Evolutionary conservation across 352 stramenopile genomes (phyloP).

Genomic region (Elongisporangium anandrum): DNA sequence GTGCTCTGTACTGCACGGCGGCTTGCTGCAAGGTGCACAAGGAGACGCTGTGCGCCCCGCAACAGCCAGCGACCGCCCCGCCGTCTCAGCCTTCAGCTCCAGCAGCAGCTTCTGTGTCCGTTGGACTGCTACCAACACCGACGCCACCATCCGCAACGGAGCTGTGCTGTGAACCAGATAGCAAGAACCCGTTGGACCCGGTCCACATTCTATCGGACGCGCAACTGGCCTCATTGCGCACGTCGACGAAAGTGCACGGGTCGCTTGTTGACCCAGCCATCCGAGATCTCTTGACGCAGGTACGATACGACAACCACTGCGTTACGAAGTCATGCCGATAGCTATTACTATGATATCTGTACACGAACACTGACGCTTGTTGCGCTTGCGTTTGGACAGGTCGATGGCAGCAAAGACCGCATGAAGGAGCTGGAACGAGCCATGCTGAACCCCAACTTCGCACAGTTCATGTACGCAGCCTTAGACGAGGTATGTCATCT

Average conservation of each 20-base stretch:
- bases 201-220: conserved; percentile 39
- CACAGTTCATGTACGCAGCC: conserved; percentile 73
- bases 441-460: conserved; percentile 60
- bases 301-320: not conserved
- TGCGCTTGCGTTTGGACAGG: conserved; percentile 25
- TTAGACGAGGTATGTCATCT: conserved; percentile 53
- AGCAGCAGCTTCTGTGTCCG: conserved; percentile 1
- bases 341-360: not conserved
- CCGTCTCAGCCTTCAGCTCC: conserved; percentile 3
- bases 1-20: conserved; percentile 67
- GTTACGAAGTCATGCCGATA: not conserved
- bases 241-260: conserved; percentile 28
- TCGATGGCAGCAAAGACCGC: conserved; percentile 56
- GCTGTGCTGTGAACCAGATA: conserved; percentile 2
- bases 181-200: conserved; percentile 26
- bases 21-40: conserved; percentile 83
- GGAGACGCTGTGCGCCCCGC: conserved; percentile 45
- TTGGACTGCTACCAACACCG: not conserved
- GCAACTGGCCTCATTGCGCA: conserved; percentile 39
- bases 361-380: not conserved
- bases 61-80: conserved; percentile 10
- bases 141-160: conserved; percentile 2
- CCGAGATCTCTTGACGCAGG: conserved; percentile 42
- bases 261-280: conserved; percentile 49
- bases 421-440: conserved; percentile 78